These are phyloP conservation scores for Sporothrix pallida DNA, from an alignment of 2,329 filamentous ascomycete genomes.

Conservation along the genomic window DNA sequence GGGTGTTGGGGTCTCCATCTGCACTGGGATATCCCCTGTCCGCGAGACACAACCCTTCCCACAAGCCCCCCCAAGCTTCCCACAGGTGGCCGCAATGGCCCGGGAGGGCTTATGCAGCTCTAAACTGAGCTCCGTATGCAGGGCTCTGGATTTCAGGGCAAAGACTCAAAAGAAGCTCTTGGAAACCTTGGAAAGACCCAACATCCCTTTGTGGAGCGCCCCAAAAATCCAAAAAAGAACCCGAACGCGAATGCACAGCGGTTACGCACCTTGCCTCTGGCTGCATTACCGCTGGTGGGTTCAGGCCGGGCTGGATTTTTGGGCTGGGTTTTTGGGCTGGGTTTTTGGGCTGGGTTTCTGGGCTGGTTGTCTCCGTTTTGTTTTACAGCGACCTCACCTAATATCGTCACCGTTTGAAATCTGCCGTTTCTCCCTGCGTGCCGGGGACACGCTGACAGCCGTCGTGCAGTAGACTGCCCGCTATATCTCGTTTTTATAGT, in stretches of 20 bases:
- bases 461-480: constrained; percentile 5
- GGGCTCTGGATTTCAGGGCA: background rate
- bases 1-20: background rate
- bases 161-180: background rate
- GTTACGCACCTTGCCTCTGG: constrained; percentile 28
- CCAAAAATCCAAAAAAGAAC: background rate
- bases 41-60: background rate
- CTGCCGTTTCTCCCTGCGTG: constrained; percentile 20
- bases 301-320: background rate
- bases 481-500: too few species aligned
- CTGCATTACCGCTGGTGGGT: constrained; percentile 16
- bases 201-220: background rate
- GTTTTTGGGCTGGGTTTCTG: background rate
- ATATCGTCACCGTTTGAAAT: constrained; percentile 21
- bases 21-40: constrained; percentile 5
- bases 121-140: constrained; percentile 14
- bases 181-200: background rate
- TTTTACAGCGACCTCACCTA: background rate
- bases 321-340: background rate
- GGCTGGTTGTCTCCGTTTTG: background rate
- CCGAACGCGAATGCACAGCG: constrained; percentile 33
- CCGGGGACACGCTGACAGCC: constrained; percentile 5
- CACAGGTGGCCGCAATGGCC: too few species aligned
- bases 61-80: background rate
- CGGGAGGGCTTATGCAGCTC: constrained; percentile 14